Percentiles rank a stretch among this genome's conserved stretches.
These are phyloP conservation scores for Mortierella antarctica DNA, from an alignment of 192 early-diverging fungal genomes.

Conservation along the genomic window DNA sequence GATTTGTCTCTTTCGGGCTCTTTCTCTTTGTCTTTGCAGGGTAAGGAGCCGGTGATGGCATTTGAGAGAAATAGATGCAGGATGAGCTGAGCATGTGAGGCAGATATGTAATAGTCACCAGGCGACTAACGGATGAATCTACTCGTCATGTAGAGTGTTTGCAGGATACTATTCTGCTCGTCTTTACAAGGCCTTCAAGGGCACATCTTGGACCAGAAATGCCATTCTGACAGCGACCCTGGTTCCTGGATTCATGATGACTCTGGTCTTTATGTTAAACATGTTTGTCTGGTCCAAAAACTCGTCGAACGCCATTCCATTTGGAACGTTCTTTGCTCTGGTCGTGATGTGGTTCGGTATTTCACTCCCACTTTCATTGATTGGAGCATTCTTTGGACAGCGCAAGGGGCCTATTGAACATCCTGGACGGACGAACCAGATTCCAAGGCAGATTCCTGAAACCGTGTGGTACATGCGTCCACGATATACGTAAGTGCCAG, in stretches of 20 bases:
- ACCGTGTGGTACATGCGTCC: conserved; percentile 77
- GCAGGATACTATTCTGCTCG: conserved; percentile 78
- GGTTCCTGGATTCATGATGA: conserved; percentile 70
- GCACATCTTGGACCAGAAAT: conserved; percentile 76
- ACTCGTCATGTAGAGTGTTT: conserved; percentile 38
- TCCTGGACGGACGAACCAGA: conserved; percentile 91
- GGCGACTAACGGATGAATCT: too few species aligned
- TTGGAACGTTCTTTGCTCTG: conserved; percentile 85
- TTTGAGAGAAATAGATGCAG: too few species aligned
- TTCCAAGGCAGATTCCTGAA: conserved; percentile 91
- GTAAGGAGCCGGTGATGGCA: conserved; percentile 15
- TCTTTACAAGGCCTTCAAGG: conserved; percentile 77
- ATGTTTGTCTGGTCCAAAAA: conserved; percentile 87
- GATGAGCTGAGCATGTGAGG: too few species aligned
- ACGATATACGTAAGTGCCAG: conserved; percentile 56
- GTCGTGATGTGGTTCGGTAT: conserved; percentile 84
- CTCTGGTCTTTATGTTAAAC: conserved; percentile 78
- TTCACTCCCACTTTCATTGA: conserved; percentile 80
- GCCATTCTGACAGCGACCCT: conserved; percentile 68
- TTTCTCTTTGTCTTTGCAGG: conserved; percentile 67
- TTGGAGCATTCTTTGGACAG: conserved; percentile 92
- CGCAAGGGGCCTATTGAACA: conserved; percentile 80
- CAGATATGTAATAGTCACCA: too few species aligned
- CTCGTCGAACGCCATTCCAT: conserved; percentile 92
- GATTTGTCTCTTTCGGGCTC: conserved; percentile 66